Evolutionary conservation across 805 yeast species (phyloP), one percentile per base, ranked within the genome.

Genomic region (Candida stauntonica): DNA sequence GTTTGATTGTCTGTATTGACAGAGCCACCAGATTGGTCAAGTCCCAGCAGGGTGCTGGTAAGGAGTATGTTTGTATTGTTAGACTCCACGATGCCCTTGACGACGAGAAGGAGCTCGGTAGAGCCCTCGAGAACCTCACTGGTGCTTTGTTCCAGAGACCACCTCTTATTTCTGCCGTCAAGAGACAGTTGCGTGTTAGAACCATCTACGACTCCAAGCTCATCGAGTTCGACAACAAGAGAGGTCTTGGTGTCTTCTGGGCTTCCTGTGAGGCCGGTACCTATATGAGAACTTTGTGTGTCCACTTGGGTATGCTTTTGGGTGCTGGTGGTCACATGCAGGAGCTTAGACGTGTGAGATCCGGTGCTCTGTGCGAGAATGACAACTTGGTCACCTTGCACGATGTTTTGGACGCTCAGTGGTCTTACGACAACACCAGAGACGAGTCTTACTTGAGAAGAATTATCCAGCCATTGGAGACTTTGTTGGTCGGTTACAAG

Each of bases 301-400:
- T 93, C 41, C 99, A 93, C 68, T 72, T 93, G 58, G 99, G 99
- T 71, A 89, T 93, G 96, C 75, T 93, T 44, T 75, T 93, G 51
- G 97, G 98, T 58, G 97, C 88, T 53, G 99, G 99, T 65, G 99
- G 98, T 54, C 99, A 93, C 72, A 93, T 93, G 99, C 99, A 93
- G 77, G 99, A 93, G 71, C 81, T 93, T 58, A 87, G 99, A 72
- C 89, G 99, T 75, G 99, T 93, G 48, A 81, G 99, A 71, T 86
- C 96, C 34, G 99, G 99, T 63, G 97, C 98, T 42, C 62, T 93
- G 61, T 73, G 81, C 57, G 99, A 93, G 69, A 75, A 72, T 56
- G 97, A 93, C 61, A 81, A 83, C 66, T 70, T 93, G 72, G 96
- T 93, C 43, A 89, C 99, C 46, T 75, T 93, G 60, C 99, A 93